Evolutionary conservation across 306 rosid genomes (phyloP).

Genomic region (Vigna hirtella): DNA sequence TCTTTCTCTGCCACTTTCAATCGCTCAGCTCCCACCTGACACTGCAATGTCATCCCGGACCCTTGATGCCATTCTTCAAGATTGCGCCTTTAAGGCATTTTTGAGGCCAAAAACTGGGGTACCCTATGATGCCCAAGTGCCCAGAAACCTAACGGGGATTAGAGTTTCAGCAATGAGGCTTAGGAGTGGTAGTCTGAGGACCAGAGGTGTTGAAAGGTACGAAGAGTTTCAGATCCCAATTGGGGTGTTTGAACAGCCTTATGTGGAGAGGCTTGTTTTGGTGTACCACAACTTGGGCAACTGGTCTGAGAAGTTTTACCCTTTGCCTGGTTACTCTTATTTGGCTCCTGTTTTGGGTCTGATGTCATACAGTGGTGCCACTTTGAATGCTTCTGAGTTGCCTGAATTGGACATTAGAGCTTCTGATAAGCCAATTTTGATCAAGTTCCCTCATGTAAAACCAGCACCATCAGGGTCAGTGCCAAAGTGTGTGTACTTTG

Average conservation of each 20-base stretch:
- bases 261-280: slow-evolving; percentile 66
- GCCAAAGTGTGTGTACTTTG: slow-evolving; percentile 63
- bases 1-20: slow-evolving; percentile 43
- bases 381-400: slow-evolving; percentile 52
- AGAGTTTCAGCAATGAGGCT: slow-evolving; percentile 61
- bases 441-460: slow-evolving; percentile 51
- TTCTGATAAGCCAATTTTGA: slow-evolving; percentile 58
- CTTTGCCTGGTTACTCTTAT: slow-evolving; percentile 67
- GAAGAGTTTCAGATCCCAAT: slow-evolving; percentile 74
- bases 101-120: slow-evolving; percentile 58
- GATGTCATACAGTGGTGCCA: slow-evolving; percentile 57
- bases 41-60: slow-evolving; percentile 57
- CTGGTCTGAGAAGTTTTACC: slow-evolving; percentile 64
- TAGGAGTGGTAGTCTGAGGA: slow-evolving; percentile 71
- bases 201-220: slow-evolving; percentile 59
- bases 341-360: slow-evolving; percentile 71
- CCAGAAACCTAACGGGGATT: slow-evolving; percentile 56
- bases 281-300: slow-evolving; percentile 71
- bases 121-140: slow-evolving; percentile 48
- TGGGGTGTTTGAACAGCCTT: slow-evolving; percentile 71
- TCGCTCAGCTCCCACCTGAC: slow-evolving; percentile 35
- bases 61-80: slow-evolving; percentile 68
- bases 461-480: slow-evolving; percentile 40
- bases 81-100: slow-evolving; percentile 63
- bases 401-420: slow-evolving; percentile 69